Percentiles rank a stretch among this genome's conserved stretches.
These are phyloP conservation scores for Phoenix roebelenii DNA, from an alignment of 176 grass and related monocot species.

Conservation along the genomic window DNA sequence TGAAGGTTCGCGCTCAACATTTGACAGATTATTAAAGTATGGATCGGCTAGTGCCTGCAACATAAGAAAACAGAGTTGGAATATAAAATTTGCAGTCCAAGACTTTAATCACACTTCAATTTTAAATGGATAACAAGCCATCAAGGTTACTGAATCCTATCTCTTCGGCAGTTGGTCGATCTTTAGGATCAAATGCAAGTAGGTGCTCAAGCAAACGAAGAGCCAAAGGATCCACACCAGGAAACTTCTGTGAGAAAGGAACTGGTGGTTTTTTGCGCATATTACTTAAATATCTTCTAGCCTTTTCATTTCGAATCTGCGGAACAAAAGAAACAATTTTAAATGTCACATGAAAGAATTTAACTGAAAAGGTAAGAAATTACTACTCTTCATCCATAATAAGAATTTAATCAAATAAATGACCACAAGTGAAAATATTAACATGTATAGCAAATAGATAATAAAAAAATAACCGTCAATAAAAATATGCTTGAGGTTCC, in stretches of 20 bases:
- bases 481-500: too few relatives aligned
- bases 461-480: too few relatives aligned
- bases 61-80: slow-evolving; percentile 25
- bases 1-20: slow-evolving; percentile 49
- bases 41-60: slow-evolving; percentile 61
- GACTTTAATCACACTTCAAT: slow-evolving; percentile 6
- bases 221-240: slow-evolving; percentile 53
- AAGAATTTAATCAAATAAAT: too few relatives aligned
- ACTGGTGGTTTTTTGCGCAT: slow-evolving; percentile 53
- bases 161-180: slow-evolving; percentile 67
- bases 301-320: slow-evolving; percentile 82
- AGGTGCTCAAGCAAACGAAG: slow-evolving; percentile 58
- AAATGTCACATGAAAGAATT: not conserved
- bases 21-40: slow-evolving; percentile 71
- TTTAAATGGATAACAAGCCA: slow-evolving; percentile 6
- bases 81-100: not conserved
- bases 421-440: too few relatives aligned
- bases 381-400: not conserved
- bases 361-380: not conserved
- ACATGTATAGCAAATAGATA: too few relatives aligned
- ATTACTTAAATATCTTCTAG: slow-evolving; percentile 51
- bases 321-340: slow-evolving; percentile 10
- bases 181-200: slow-evolving; percentile 69
- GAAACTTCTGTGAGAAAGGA: slow-evolving; percentile 73
- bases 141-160: slow-evolving; percentile 21